These are phyloP conservation scores for Tephrocybe sp. DNA, from an alignment of 768 basidiomycete species.

Conservation along the genomic window DNA sequence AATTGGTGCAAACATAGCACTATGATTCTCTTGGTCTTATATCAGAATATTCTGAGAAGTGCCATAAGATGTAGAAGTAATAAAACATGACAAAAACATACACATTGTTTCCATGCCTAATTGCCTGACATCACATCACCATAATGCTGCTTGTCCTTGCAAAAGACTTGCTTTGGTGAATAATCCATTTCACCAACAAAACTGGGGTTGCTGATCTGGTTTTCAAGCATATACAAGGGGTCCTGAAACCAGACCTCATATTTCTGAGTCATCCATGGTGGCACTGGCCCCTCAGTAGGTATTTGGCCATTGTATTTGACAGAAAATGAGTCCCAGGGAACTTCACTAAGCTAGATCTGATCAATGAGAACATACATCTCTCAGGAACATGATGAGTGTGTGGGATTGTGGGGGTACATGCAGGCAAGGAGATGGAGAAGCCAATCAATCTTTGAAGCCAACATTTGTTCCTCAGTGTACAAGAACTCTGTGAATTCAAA, in stretches of 20 bases:
- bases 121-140: conserved; percentile 23
- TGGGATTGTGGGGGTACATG: too few species aligned
- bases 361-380: conserved; percentile 28
- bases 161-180: conserved; percentile 20
- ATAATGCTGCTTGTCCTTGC: conserved; percentile 13
- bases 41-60: conserved; percentile 8
- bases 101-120: conserved; percentile 25
- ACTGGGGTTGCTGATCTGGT: conserved; percentile 1
- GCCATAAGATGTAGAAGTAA: background rate
- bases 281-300: conserved; percentile 11
- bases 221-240: background rate
- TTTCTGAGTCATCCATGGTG: conserved; percentile 6
- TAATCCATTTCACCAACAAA: conserved; percentile 19
- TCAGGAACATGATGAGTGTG: conserved; percentile 20
- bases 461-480: conserved; percentile 15
- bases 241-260: conserved; percentile 8
- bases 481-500: conserved; percentile 16
- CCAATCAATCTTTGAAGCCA: too few species aligned
- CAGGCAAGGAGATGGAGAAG: too few species aligned
- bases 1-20: conserved; percentile 19
- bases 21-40: conserved; percentile 9
- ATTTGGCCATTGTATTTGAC: conserved; percentile 23
- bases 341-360: conserved; percentile 20
- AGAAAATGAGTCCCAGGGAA: conserved; percentile 27
- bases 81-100: background rate